Evolutionary conservation across 306 rosid genomes (phyloP).

Genomic region (Datisca glomerata): DNA sequence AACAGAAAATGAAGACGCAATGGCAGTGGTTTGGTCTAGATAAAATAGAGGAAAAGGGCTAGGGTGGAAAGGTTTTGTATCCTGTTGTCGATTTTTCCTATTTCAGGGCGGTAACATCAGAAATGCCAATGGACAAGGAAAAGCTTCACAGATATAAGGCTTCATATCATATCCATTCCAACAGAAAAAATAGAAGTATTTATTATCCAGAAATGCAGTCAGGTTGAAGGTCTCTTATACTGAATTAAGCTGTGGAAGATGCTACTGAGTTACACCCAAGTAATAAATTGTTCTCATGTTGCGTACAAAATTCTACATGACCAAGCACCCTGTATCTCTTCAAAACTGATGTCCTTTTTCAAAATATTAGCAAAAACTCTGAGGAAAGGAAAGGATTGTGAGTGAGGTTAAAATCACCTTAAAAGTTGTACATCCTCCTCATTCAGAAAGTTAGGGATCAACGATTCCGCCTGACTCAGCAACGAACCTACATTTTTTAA

Average conservation of each 20-base stretch:
- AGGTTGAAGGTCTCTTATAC: no score
- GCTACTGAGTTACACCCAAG: not conserved
- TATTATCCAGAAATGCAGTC: no score
- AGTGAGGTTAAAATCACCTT: constrained; percentile 35
- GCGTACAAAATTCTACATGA: constrained; percentile 1
- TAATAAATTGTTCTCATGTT: not conserved
- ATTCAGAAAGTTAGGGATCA: constrained; percentile 68
- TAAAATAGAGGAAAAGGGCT: no score
- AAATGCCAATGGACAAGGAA: no score
- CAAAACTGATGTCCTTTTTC: constrained; percentile 14
- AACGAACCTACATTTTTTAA: constrained; percentile 60
- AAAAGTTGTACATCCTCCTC: constrained; percentile 83
- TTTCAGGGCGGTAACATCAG: no score
- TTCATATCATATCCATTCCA: no score
- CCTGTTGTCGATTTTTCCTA: no score
- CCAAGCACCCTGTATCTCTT: constrained; percentile 2
- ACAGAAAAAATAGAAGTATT: not conserved
- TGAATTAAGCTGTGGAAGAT: not conserved
- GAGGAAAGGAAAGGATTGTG: not conserved
- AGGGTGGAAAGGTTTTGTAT: no score
- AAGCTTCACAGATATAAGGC: no score
- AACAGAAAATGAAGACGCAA: no score
- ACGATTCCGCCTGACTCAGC: constrained; percentile 87
- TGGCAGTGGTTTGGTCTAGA: no score
- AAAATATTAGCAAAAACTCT: constrained; percentile 7